Conservation (phyloP, 495 filamentous ascomycete genomes). For the Astrothelium macrocarpum region DNA sequence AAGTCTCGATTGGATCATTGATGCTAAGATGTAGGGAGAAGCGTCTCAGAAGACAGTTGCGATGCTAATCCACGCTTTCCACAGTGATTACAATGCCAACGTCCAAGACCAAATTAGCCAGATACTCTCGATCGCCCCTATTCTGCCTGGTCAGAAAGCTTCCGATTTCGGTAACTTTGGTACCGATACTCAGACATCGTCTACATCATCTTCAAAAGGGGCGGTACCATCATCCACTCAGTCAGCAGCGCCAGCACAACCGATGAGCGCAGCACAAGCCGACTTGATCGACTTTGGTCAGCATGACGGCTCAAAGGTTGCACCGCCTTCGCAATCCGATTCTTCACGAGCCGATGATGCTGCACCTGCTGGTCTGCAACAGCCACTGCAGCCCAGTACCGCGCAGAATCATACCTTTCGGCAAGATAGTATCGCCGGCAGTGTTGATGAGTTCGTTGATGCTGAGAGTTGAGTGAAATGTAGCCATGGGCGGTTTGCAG, state of each 20-base stretch:
- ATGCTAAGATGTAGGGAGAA: slow-evolving; percentile 62
- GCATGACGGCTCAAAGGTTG: slow-evolving; percentile 14
- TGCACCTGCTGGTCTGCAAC: not conserved
- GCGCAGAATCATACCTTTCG: not conserved
- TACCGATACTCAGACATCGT: not conserved
- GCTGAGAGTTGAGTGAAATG: not conserved
- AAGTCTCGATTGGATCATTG: slow-evolving; percentile 90
- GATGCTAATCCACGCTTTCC: not conserved
- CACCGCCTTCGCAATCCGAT: not conserved
- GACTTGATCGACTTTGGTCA: slow-evolving; percentile 25
- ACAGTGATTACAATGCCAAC: slow-evolving; percentile 29
- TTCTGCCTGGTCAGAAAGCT: slow-evolving; percentile 59
- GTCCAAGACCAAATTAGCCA: slow-evolving; percentile 70
- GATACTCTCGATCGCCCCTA: slow-evolving; percentile 77
- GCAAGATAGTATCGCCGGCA: slow-evolving; percentile 2
- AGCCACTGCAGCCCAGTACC: not conserved
- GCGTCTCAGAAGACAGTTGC: not conserved
- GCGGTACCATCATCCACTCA: not conserved
- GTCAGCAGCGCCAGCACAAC: slow-evolving; percentile 2
- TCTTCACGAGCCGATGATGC: not conserved
- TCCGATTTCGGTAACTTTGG: not conserved
- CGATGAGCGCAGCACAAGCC: slow-evolving; percentile 10
- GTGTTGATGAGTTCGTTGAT: slow-evolving; percentile 12
- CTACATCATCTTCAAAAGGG: slow-evolving; percentile 2
- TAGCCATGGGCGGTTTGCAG: not conserved